Evolutionary conservation across 2,329 filamentous ascomycete species (phyloP).

Genomic region (Hypoxylon sp.): DNA sequence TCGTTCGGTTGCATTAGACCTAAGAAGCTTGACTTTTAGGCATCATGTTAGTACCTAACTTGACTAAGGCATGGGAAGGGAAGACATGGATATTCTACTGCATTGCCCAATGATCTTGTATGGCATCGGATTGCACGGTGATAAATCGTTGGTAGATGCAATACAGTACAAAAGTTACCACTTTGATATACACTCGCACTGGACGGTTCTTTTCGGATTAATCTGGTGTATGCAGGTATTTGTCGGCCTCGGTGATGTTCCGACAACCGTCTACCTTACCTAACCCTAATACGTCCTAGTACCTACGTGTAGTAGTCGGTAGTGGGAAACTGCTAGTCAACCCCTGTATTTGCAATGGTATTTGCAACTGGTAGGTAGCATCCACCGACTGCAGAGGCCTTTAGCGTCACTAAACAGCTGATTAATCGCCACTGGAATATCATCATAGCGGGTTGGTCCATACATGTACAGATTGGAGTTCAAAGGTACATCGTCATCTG

Average conservation of each 20-base stretch:
- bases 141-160: no score
- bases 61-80: background rate
- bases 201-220: no score
- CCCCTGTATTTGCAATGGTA: background rate
- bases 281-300: background rate
- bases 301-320: background rate
- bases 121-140: no score
- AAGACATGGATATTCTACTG: background rate
- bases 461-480: background rate
- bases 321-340: background rate
- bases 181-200: no score
- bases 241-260: background rate
- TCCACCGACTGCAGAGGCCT: background rate
- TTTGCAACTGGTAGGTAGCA: no score
- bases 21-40: background rate
- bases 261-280: background rate
- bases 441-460: slow-evolving; percentile 1
- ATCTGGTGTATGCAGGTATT: no score
- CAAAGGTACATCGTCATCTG: slow-evolving; percentile 1
- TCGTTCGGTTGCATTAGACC: background rate
- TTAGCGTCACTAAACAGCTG: slow-evolving; percentile 4
- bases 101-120: slow-evolving; percentile 4
- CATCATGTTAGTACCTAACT: background rate
- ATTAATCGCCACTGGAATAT: slow-evolving; percentile 20
- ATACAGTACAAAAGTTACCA: no score